Evolutionary conservation across 2,329 filamentous ascomycete species (phyloP).

Genomic region (Claviceps pusilla): DNA sequence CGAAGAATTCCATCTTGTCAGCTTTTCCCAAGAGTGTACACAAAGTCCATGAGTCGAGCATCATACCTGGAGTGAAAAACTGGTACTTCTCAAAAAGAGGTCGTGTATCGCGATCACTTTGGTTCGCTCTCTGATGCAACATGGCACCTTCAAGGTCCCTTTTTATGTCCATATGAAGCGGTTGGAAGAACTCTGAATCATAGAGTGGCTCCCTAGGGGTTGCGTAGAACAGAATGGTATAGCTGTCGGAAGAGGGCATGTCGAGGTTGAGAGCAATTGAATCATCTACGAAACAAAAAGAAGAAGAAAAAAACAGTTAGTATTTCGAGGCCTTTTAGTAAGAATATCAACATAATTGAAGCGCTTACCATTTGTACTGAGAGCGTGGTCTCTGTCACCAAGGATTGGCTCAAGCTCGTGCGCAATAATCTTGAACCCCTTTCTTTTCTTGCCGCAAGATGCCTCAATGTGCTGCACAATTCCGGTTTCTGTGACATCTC

Average conservation of each 20-base stretch:
- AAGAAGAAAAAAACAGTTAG: neutral
- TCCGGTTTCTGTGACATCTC: slow-evolving; percentile 26
- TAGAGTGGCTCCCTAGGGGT: slow-evolving; percentile 45
- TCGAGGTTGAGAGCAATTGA: slow-evolving; percentile 35
- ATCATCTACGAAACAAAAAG: slow-evolving; percentile 25
- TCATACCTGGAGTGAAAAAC: slow-evolving; percentile 71
- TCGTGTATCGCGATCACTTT: slow-evolving; percentile 25
- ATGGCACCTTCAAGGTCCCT: slow-evolving; percentile 28
- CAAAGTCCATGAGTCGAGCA: neutral
- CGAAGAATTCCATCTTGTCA: slow-evolving; percentile 2
- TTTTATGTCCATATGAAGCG: slow-evolving; percentile 60
- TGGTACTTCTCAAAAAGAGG: slow-evolving; percentile 84
- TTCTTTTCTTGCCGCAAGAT: slow-evolving; percentile 28
- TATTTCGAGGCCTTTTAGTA: neutral
- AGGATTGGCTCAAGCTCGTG: slow-evolving; percentile 27
- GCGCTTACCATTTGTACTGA: slow-evolving; percentile 33
- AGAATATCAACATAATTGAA: neutral
- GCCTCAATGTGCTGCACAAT: slow-evolving; percentile 29
- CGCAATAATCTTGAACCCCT: slow-evolving; percentile 24
- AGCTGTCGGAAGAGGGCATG: slow-evolving; percentile 29
- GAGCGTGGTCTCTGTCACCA: slow-evolving; percentile 26
- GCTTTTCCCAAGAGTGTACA: neutral
- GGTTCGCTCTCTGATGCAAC: slow-evolving; percentile 24
- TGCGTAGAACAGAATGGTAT: slow-evolving; percentile 64
- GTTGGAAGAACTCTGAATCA: slow-evolving; percentile 47